Evolutionary conservation across 495 filamentous ascomycete species (phyloP).

Genomic region (Ascobolus immersus): DNA sequence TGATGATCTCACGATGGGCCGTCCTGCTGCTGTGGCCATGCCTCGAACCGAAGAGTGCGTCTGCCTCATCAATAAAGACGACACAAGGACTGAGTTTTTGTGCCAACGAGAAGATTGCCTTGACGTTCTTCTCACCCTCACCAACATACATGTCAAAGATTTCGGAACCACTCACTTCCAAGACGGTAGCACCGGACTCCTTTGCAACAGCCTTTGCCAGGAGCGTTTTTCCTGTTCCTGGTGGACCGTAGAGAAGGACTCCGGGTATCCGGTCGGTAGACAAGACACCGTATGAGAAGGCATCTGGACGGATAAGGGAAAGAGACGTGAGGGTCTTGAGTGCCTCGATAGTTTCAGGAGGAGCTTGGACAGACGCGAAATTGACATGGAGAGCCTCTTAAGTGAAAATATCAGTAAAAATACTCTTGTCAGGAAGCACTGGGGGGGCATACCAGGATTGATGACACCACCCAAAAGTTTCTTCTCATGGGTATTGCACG

Average conservation of each 20-base stretch:
- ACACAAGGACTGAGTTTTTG: slow-evolving; percentile 82
- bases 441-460: slow-evolving; percentile 27
- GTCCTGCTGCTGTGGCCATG: slow-evolving; percentile 29
- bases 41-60: slow-evolving; percentile 64
- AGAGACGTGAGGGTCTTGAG: slow-evolving; percentile 73
- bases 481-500: slow-evolving; percentile 51
- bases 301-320: slow-evolving; percentile 69
- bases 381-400: slow-evolving; percentile 48
- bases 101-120: slow-evolving; percentile 67
- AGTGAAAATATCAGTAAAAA: not conserved
- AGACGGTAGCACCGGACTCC: slow-evolving; percentile 64
- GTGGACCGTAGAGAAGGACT: slow-evolving; percentile 75
- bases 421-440: not conserved
- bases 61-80: slow-evolving; percentile 92
- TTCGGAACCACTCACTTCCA: slow-evolving; percentile 33
- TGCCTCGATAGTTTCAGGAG: slow-evolving; percentile 59
- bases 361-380: slow-evolving; percentile 61
- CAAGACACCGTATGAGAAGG: slow-evolving; percentile 85
- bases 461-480: slow-evolving; percentile 58
- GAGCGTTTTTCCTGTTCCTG: slow-evolving; percentile 86
- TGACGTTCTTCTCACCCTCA: slow-evolving; percentile 85
- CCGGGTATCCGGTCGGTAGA: slow-evolving; percentile 77
- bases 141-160: slow-evolving; percentile 94
- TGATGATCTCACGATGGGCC: slow-evolving; percentile 73
- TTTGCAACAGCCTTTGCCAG: slow-evolving; percentile 90